Base-by-base conservation (phyloP, 192 early-diverging fungal species). In the Helicostylum pulchrum region DNA sequence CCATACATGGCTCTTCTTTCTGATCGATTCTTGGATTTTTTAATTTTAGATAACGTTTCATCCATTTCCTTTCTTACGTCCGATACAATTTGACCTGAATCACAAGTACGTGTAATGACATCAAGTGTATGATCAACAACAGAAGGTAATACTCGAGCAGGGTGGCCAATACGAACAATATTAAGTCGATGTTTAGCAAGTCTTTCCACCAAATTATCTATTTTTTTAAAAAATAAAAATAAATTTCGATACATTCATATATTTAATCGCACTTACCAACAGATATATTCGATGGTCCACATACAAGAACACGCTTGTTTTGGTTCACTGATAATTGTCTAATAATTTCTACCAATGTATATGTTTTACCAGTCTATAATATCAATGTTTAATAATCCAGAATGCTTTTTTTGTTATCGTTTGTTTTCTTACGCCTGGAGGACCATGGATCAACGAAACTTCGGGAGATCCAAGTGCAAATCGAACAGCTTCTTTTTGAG, bases 281-380 rank as follows among this genome's bases (percentile, higher is more conserved):
- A 45, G 90, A 84, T 43, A 93, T 90, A 61, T 97, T 97, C 17
- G 88, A 90, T 1, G 93, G 93, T 0, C 88, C 95, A 67, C 95
- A 97, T 1, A 95, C 93, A 3, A 97, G 72, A 7, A 97, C 79
- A 0, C 86, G 75, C 42, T 87, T 73, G 12, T 81, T 79, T 31
- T 77, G 70, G 3, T 75, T 48, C 2, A 66, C 72, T 7, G 69
- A 72, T 2, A 97, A 76, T 66, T 92, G 93, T 23, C 90, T 83
- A 26, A 97, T 78, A 11, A 94, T 75, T 71, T 95, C 95, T 9
- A 97, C 87, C 14, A 92, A 61, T 11, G 92, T 93, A 61, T 92
- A 84, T 2, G 95, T 97, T 70, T 97, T 95, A 45, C 94, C 94
- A 15, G 92, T 93, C 45, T 75, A 66, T 9, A 49, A 20, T 39